Evolutionary conservation across 768 basidiomycete genomes (phyloP), one percentile per base, ranked within the genome.

Genomic region (Auricularia heimuer): DNA sequence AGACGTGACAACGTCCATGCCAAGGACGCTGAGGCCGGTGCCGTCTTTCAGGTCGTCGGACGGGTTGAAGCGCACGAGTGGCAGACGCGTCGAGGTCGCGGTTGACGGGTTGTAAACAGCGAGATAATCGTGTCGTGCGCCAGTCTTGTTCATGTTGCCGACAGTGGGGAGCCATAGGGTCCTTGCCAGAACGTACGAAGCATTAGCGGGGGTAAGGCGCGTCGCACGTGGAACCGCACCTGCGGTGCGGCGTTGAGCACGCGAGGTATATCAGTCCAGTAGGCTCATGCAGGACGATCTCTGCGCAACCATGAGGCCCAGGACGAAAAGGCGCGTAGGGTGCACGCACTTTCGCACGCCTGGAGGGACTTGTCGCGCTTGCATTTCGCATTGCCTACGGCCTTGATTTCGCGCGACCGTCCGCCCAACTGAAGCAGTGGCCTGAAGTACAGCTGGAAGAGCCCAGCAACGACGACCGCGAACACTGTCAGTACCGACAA

Each of bases 1-100:
- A 6, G 85, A 85, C 1, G 80, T 76, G 8, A 87, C 85, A 24
- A 88, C 81, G 64, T 89, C 88, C 81, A 90, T 82, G 16, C 88
- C 88, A 65, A 88, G 86, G 11, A 84, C 69, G 21, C 82, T 81
- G 61, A 88, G 74, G 6, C 82, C 82, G 14, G 45, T 37, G 14
- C 74, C 47, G 47, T 21, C 47, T 18, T 16, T 18, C 47, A 21
- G 74, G 10, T 71, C 63, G n/a, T 51, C 56, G 16, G 54, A 42
- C 4, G 73, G 70, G 29, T 74, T 68, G 68, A 78, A 82, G 56
- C 77, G 77, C 1, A 71, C 67, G 7, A 83, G 68, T 14, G 75
- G 68, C 16, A 89, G 80, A 6, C 77, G 80, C 11, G 77, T 83
- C 61, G 85, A 73, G 60, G 70, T 68, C 42, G 73, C 74, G 0